phyloP scores from a whole-genome alignment of 176 grass and related monocot species.

The Paspalum vaginatum region DNA sequence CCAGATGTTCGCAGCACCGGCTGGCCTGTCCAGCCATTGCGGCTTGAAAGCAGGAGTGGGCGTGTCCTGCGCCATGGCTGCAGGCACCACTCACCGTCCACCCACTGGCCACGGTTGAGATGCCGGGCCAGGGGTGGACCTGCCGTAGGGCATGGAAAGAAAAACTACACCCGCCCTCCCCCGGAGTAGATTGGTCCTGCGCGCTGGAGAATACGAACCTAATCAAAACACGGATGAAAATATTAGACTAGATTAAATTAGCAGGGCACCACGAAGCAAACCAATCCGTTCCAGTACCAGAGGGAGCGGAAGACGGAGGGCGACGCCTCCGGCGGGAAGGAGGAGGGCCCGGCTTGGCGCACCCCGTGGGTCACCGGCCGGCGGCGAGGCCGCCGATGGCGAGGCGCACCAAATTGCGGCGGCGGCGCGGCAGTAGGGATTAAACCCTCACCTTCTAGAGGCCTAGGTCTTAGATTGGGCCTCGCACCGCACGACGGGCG shows the following conservation, averaged over 20 bases:
- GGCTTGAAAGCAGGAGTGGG: constrained; percentile 50
- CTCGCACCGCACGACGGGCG: neutral
- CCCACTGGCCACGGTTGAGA: constrained; percentile 41
- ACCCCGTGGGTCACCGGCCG: neutral
- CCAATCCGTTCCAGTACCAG: constrained; percentile 2
- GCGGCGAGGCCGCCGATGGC: constrained; percentile 12
- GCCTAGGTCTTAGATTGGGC: constrained; percentile 31
- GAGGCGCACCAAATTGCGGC: constrained; percentile 16
- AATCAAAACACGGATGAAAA: neutral
- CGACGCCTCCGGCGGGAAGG: neutral
- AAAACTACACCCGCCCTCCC: neutral
- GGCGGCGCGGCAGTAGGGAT: constrained; percentile 1
- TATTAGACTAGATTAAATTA: neutral
- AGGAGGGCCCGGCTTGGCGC: neutral
- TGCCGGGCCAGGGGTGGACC: constrained; percentile 32
- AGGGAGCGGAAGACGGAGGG: neutral
- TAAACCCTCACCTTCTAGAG: neutral
- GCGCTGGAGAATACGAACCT: constrained; percentile 10
- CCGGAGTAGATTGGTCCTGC: neutral
- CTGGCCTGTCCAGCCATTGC: constrained; percentile 56
- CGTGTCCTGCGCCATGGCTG: constrained; percentile 58
- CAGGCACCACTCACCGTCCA: constrained; percentile 64
- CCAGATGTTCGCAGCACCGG: constrained; percentile 40
- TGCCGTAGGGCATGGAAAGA: constrained; percentile 1
- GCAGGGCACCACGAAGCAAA: neutral